Evolutionary conservation across 2,329 filamentous ascomycete species (phyloP).

Genomic region (Graphilbum ipis-grandicollis): DNA sequence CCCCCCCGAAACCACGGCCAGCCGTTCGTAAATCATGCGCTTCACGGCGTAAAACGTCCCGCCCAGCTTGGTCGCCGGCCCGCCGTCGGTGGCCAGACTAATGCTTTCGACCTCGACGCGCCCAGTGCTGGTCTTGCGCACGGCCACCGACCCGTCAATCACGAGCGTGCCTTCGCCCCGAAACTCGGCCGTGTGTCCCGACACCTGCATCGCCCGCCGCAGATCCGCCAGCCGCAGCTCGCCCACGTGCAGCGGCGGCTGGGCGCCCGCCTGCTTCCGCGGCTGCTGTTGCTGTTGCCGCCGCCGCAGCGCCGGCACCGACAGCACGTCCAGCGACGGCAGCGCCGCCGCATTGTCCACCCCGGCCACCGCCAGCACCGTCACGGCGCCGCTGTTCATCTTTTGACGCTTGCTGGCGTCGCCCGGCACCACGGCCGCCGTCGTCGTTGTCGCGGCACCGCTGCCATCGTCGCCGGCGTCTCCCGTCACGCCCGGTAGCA

Average conservation of each 20-base stretch:
- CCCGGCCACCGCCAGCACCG: conserved; percentile 9
- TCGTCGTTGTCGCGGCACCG: conserved; percentile 6
- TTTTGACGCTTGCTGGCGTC: conserved; percentile 35
- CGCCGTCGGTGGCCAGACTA: conserved; percentile 30
- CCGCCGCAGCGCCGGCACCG: conserved; percentile 40
- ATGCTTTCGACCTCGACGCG: conserved; percentile 76
- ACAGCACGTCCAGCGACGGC: conserved; percentile 36
- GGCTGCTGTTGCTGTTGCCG: conserved; percentile 43
- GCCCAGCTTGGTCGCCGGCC: conserved; percentile 25
- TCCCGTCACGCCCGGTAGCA: conserved; percentile 18
- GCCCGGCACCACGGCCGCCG: too few relatives aligned
- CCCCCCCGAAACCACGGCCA: conserved; percentile 74
- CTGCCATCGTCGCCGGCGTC: conserved; percentile 22
- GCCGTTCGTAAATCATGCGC: conserved; percentile 78
- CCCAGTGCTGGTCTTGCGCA: conserved; percentile 75
- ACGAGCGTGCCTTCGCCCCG: conserved; percentile 82
- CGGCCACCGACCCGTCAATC: conserved; percentile 74
- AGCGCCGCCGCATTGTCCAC: conserved; percentile 11
- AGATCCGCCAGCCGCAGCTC: conserved; percentile 82
- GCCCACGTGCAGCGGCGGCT: conserved; percentile 84
- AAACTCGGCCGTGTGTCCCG: conserved; percentile 81
- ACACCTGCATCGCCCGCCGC: conserved; percentile 62
- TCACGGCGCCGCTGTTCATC: conserved; percentile 17
- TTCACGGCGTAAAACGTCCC: conserved; percentile 75
- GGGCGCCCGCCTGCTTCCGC: too few relatives aligned